Conservation (phyloP, 2,329 filamentous ascomycete species). For the Thielaviopsis ethacetica region DNA sequence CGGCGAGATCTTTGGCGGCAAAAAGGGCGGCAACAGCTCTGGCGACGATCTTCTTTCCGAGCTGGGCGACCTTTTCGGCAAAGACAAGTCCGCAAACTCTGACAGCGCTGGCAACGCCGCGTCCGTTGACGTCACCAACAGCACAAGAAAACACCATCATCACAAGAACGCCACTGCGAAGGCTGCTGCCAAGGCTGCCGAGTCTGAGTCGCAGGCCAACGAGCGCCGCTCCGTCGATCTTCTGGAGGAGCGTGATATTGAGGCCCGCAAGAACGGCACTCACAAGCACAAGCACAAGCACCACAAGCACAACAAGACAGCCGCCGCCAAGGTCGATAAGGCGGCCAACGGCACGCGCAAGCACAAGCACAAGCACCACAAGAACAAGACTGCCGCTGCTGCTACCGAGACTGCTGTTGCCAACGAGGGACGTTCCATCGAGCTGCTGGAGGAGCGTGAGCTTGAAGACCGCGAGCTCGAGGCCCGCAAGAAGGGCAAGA, state of each 20-base stretch:
- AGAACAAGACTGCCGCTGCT: neutral
- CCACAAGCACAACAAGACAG: neutral
- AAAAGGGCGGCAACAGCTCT: neutral
- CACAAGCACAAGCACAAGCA: neutral
- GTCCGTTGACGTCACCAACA: too few species aligned
- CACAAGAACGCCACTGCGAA: neutral
- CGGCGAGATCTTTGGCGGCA: neutral
- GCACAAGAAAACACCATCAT: too few species aligned
- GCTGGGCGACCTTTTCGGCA: neutral
- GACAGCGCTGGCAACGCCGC: too few species aligned
- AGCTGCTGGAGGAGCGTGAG: too few species aligned
- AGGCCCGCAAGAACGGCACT: constrained; percentile 1
- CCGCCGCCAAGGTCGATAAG: neutral
- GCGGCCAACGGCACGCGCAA: neutral
- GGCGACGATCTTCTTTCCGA: neutral
- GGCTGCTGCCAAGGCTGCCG: neutral
- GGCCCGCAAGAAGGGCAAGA: neutral
- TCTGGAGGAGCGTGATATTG: neutral
- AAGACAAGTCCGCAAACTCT: too few species aligned
- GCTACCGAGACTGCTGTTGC: neutral
- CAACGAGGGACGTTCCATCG: neutral
- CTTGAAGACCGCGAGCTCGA: neutral
- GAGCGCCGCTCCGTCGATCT: neutral
- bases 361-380: neutral
- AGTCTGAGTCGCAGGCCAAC: neutral